Conservation (phyloP, 768 basidiomycete genomes). For the Xanthoconium stramineum region DNA sequence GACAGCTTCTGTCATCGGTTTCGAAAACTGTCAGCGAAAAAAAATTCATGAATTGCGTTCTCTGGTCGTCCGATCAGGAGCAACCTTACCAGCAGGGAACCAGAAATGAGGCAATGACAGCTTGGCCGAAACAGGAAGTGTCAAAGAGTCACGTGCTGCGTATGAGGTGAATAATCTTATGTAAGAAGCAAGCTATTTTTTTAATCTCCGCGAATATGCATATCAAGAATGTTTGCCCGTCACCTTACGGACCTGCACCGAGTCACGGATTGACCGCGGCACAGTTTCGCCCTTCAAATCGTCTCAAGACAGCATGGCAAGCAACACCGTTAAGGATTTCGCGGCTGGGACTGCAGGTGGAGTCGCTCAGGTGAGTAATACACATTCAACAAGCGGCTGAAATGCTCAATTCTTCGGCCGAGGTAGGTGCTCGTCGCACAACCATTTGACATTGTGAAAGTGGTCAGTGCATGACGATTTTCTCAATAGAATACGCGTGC, state of each 20-base stretch:
- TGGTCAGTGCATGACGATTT: conserved; percentile 51
- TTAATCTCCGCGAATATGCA: conserved; percentile 22
- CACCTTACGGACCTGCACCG: not conserved
- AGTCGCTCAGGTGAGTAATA: conserved; percentile 67
- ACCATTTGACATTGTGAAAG: conserved; percentile 97
- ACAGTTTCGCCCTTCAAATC: not conserved
- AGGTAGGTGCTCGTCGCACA: conserved; percentile 82
- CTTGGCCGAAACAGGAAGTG: conserved; percentile 7
- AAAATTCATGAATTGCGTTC: conserved; percentile 4
- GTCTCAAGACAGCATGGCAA: conserved; percentile 18
- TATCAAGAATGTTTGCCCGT: conserved; percentile 3
- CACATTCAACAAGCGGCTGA: not conserved
- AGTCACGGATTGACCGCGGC: not conserved
- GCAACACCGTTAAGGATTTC: conserved; percentile 79
- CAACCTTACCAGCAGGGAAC: conserved; percentile 12
- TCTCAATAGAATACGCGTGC: not conserved
- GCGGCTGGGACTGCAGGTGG: conserved; percentile 90
- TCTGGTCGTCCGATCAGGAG: conserved; percentile 1
- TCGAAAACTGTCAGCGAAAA: conserved; percentile 2
- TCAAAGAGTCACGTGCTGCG: conserved; percentile 14
- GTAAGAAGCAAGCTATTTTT: conserved; percentile 7
- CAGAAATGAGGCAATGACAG: not conserved
- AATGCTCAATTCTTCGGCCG: conserved; percentile 10
- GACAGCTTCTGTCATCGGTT: conserved; percentile 13
- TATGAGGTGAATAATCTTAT: not conserved